These are phyloP conservation scores for Metarhizium anisopliae DNA, from an alignment of 2,329 filamentous ascomycete genomes.

Conservation along the genomic window DNA sequence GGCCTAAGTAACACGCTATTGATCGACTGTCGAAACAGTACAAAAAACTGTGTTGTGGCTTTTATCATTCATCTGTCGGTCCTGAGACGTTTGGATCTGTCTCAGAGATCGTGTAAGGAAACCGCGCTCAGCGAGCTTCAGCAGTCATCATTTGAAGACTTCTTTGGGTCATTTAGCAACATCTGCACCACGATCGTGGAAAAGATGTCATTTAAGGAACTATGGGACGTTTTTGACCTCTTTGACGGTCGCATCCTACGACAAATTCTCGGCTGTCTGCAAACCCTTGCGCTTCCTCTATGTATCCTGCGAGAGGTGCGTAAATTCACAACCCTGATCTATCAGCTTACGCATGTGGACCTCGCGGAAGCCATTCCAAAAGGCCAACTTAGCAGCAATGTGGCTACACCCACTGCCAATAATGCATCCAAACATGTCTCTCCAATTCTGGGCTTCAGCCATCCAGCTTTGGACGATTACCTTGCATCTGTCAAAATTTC, in stretches of 20 bases:
- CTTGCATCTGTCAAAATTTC: slow-evolving; percentile 32
- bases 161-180: slow-evolving; percentile 11
- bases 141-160: background rate
- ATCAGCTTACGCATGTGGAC: background rate
- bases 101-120: slow-evolving; percentile 12
- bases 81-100: slow-evolving; percentile 14
- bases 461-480: slow-evolving; percentile 36
- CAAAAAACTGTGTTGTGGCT: slow-evolving; percentile 8
- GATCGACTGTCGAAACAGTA: background rate
- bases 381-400: background rate
- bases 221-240: slow-evolving; percentile 23
- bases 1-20: slow-evolving; percentile 9
- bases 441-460: slow-evolving; percentile 36
- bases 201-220: background rate
- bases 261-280: slow-evolving; percentile 11
- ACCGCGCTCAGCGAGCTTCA: background rate
- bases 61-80: slow-evolving; percentile 17
- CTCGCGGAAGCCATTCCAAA: background rate
- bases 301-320: background rate
- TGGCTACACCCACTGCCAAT: background rate
- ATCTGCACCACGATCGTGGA: slow-evolving; percentile 13
- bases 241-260: slow-evolving; percentile 22
- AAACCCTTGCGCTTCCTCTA: background rate
- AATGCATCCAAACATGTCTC: too few relatives aligned
- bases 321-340: background rate